Evolutionary conservation across 2,329 filamentous ascomycete genomes (phyloP), one percentile per base, ranked within the genome.

Genomic region (Pleoardoris graminearum): DNA sequence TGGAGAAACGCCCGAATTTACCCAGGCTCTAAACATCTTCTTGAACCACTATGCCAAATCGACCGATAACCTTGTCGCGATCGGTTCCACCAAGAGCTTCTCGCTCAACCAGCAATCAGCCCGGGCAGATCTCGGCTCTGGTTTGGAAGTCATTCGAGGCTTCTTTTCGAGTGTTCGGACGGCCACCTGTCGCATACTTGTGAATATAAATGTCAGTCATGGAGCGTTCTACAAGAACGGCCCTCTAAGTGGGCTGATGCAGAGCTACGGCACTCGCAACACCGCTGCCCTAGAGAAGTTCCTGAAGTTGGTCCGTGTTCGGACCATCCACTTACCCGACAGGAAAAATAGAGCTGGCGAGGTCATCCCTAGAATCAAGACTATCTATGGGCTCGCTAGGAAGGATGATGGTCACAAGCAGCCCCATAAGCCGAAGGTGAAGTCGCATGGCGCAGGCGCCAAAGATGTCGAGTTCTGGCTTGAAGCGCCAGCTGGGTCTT

Each of bases 161-260:
- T 87, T 82, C 68, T 86, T 82, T 60, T 74, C 82, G 7, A 85
- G 82, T 60, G 80, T 84, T 38, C 80, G 85, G 4, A 74, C 80
- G 7, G 80, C 82, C 0, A 82, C 82, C 17, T 77, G 77, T 33
- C 78, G 83, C 6, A 72, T 86, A 12, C 63, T 87, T 1, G 67
- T 86, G 21, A 87, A 87, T 46, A 74, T 86, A 2, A 84, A 87
- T 48, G 82, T 86, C 37, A 82, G 80, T 14, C 78, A 80, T 51
- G 75, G 77, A 2, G 82, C 82, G 0, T 85, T 84, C 59, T 84
- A 83, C 62, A 71, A 80, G 49, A 61, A 73, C 1, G 73, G 73
- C 2, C 66, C 68, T 3, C 59, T 85, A 1, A 33, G 54, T 4
- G 32, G 36, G 12, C 55, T 71, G 2, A 70, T 69, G 60, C 30